phyloP scores from a whole-genome alignment of 2,329 filamentous ascomycete genomes.

The Claviceps paspali region DNA sequence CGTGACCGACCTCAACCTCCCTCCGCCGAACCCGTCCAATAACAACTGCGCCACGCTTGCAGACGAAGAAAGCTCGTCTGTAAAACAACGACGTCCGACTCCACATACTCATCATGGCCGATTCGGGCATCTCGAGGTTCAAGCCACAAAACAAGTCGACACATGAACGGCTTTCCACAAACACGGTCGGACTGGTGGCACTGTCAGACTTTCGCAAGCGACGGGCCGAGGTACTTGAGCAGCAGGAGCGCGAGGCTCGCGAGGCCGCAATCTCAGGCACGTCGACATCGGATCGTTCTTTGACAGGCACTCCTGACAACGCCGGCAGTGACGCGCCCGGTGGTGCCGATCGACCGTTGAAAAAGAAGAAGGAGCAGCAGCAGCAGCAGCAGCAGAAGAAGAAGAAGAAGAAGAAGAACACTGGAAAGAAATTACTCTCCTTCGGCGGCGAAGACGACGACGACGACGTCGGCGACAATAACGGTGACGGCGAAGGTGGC shows the following conservation, averaged over 20 bases:
- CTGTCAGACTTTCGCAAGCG: constrained; percentile 93
- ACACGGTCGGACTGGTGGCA: constrained; percentile 81
- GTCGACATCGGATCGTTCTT: constrained; percentile 34
- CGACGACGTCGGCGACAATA: constrained; percentile 26
- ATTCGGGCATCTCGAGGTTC: constrained; percentile 42
- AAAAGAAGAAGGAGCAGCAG: constrained; percentile 10
- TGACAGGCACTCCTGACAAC: constrained; percentile 31
- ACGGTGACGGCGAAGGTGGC: constrained; percentile 33
- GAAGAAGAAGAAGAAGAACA: constrained; percentile 29
- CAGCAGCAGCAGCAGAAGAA: constrained; percentile 15
- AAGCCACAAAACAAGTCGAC: constrained; percentile 61
- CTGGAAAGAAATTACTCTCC: constrained; percentile 23
- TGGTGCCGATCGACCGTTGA: constrained; percentile 12
- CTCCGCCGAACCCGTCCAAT: no score
- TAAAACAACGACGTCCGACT: no score
- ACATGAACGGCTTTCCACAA: constrained; percentile 66
- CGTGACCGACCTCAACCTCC: no score
- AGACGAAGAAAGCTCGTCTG: no score
- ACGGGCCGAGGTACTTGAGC: constrained; percentile 83
- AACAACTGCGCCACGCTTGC: no score
- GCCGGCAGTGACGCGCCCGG: constrained; percentile 19
- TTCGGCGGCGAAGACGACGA: constrained; percentile 25
- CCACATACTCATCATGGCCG: constrained; percentile 12
- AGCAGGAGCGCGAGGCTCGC: constrained; percentile 68
- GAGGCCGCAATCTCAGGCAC: constrained; percentile 36